These are phyloP conservation scores for Dentipellis sp. DNA, from an alignment of 768 basidiomycete genomes.

Conservation along the genomic window DNA sequence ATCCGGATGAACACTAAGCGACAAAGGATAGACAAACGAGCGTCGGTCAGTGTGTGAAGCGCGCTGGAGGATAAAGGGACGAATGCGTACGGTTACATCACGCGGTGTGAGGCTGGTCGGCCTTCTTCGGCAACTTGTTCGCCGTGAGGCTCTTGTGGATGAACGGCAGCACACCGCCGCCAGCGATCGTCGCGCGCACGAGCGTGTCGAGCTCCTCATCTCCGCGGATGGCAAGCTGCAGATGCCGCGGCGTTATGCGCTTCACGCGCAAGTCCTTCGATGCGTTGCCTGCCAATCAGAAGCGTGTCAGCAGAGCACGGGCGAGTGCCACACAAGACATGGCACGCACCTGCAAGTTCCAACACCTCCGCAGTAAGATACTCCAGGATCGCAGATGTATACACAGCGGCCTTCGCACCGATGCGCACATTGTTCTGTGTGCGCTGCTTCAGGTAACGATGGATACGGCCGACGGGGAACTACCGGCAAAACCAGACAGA, in stretches of 20 bases:
- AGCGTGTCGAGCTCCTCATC: conserved; percentile 97
- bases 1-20: no score
- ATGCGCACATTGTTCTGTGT: conserved; percentile 93
- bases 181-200: conserved; percentile 89
- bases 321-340: background rate
- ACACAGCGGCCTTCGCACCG: conserved; percentile 96
- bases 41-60: no score
- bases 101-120: background rate
- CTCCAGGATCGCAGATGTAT: conserved; percentile 92
- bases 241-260: conserved; percentile 92
- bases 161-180: conserved; percentile 81
- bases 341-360: conserved; percentile 76
- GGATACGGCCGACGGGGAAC: conserved; percentile 98
- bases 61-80: no score
- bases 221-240: conserved; percentile 93
- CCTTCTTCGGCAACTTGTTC: conserved; percentile 32
- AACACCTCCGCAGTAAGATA: conserved; percentile 95
- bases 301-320: background rate
- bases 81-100: no score
- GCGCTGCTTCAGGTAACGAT: conserved; percentile 86
- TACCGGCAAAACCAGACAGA: conserved; percentile 18
- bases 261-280: conserved; percentile 97
- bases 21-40: no score
- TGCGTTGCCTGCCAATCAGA: conserved; percentile 65
- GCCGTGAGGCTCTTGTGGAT: conserved; percentile 77